Evolutionary conservation across 345 rosid genomes (phyloP).

Genomic region (Salix purpurea): DNA sequence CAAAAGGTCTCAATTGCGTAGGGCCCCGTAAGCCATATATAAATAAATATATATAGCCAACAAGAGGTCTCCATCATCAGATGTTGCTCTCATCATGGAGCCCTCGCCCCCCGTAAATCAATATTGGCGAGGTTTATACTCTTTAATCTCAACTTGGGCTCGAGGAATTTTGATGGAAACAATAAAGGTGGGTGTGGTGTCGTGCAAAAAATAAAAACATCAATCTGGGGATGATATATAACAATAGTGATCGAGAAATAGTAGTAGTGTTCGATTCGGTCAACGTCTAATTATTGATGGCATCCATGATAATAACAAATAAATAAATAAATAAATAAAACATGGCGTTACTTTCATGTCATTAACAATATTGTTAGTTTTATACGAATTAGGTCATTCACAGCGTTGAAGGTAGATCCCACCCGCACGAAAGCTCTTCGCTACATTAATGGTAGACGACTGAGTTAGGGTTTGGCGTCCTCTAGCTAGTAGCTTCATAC

Average conservation of each 20-base stretch:
- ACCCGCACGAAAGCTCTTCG: not conserved
- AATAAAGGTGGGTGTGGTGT: not conserved
- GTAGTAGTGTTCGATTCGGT: no score
- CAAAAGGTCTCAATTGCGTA: slow-evolving; percentile 20
- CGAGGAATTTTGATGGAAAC: not conserved
- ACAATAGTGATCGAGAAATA: no score
- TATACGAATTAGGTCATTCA: not conserved
- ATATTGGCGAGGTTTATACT: not conserved
- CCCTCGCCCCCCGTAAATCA: not conserved
- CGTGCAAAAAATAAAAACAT: not conserved
- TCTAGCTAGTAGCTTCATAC: not conserved
- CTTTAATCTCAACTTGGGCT: slow-evolving; percentile 4
- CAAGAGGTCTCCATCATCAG: slow-evolving; percentile 11
- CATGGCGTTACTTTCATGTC: not conserved
- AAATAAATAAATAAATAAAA: not conserved
- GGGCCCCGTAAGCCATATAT: not conserved
- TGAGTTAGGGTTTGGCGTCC: no score
- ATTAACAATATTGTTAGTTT: not conserved
- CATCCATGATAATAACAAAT: no score
- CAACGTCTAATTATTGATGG: no score
- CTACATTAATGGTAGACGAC: no score
- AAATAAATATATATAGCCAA: not conserved
- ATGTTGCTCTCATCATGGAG: slow-evolving; percentile 22
- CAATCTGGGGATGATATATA: no score
- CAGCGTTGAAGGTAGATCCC: not conserved